Conservation (phyloP, 371 early-diverging fungal genomes). For the Dipsacomyces acuminosporus region DNA sequence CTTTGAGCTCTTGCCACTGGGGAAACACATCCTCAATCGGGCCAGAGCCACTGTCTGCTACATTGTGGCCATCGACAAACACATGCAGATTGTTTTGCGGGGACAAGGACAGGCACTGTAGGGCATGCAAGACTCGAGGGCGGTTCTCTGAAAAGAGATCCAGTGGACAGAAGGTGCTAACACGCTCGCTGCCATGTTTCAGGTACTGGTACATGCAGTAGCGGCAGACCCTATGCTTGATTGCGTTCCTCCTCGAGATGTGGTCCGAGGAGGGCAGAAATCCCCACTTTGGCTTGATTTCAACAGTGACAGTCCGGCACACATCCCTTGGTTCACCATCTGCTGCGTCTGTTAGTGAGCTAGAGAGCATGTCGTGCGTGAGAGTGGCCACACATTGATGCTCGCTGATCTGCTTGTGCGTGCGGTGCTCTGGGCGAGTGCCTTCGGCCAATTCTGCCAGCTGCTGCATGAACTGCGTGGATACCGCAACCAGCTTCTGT, state of each 20-base stretch:
- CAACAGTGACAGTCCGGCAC: slow-evolving; percentile 22
- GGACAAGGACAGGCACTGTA: slow-evolving; percentile 14
- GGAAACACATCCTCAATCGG: slow-evolving; percentile 2
- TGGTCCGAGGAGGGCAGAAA: slow-evolving; percentile 10
- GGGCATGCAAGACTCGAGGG: slow-evolving; percentile 15
- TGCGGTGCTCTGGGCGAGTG: slow-evolving; percentile 21
- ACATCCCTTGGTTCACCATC: not conserved
- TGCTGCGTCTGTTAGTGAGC: no score
- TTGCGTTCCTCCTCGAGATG: slow-evolving; percentile 2
- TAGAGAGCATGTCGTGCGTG: slow-evolving; percentile 14
- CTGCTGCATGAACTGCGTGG: slow-evolving; percentile 3
- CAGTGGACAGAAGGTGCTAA: slow-evolving; percentile 26
- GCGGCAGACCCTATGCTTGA: slow-evolving; percentile 27
- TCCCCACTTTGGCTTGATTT: slow-evolving; percentile 46
- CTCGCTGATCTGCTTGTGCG: slow-evolving; percentile 11
- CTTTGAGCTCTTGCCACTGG: slow-evolving; percentile 11
- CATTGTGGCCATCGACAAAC: slow-evolving; percentile 21
- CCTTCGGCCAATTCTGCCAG: slow-evolving; percentile 3
- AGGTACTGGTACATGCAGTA: slow-evolving; percentile 41
- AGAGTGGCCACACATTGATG: slow-evolving; percentile 12
- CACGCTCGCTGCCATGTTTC: slow-evolving; percentile 11
- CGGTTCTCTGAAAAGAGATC: slow-evolving; percentile 21
- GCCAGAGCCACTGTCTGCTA: not conserved
- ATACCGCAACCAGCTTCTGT: slow-evolving; percentile 9
- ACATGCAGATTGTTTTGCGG: slow-evolving; percentile 41